Evolutionary conservation across 768 basidiomycete genomes (phyloP), one percentile per base, ranked within the genome.

Genomic region (Pleurotus cornucopiae): DNA sequence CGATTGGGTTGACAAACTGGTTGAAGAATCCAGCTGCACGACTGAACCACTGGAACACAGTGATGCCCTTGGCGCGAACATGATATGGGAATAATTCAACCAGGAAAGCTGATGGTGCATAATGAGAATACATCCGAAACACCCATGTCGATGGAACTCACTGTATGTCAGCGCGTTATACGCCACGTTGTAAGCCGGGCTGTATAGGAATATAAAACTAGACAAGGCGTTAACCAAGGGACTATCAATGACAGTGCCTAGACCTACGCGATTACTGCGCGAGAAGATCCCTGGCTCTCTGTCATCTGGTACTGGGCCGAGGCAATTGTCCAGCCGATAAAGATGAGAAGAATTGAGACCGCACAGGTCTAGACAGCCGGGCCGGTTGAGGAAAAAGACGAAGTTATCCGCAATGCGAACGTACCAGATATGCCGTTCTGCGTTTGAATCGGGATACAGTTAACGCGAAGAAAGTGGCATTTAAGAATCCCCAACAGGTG

Each of bases 51-150:
- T 86, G 82, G 72, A 82, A 85, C 13, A 86, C 63, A 3, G 83
- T 69, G 52, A 86, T 77, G 39, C 85, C 85, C 64, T 78, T 80
- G 1, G 85, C 77, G 56, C 85, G 82, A 25, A 76, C 76, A 58
- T 82, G 78, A 70, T 74, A 86, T 0, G 85, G 85, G 73, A 86
- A 86, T 30, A 87, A 64, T 61, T 86, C 85, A n/a, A 86, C 83
- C 58, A 85, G 67, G 75, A 75, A 85, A 4, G 84, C 83, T 83
- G 60, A 3, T 38, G 37, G 34, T 5, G 34, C 23, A 23, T 11
- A n/a, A 12, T 55, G 25, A 26, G 16, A 34, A 16, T 46, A 14
- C 25, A 20, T 37, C 25, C 49, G 2, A 16, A 9, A n/a, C 11
- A 6, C 9, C 9, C 12, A 7, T 47, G 6, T 30, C 6, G 49